Evolutionary conservation across 78 protist species (phyloP).

Genomic region (Planoprotostelium fungivorum): DNA sequence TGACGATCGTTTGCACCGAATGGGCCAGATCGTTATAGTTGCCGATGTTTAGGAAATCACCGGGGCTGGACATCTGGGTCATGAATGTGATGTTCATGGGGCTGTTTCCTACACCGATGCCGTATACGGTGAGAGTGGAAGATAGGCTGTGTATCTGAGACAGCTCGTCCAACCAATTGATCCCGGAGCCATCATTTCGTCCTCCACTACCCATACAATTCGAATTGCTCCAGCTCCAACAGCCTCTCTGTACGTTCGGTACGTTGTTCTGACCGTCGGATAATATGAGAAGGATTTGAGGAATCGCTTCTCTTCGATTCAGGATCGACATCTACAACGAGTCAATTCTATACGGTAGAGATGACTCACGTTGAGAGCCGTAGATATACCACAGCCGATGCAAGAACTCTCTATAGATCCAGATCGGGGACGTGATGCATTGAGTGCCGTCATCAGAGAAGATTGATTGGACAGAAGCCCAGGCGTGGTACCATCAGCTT

Average conservation of each 20-base stretch:
- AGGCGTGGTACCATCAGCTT: not conserved
- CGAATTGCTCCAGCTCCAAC: not conserved
- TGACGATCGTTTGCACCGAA: not conserved
- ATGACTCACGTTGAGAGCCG: not conserved
- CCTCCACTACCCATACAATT: not conserved
- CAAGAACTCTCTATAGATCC: not conserved
- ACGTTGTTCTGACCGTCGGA: not conserved
- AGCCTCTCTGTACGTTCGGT: not conserved
- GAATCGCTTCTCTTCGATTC: not conserved
- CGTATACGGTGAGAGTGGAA: not conserved
- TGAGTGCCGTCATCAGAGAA: not conserved
- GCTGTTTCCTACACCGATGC: not conserved
- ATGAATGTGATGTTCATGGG: not conserved
- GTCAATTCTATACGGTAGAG: not conserved
- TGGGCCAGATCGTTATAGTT: not conserved
- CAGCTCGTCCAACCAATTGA: not conserved
- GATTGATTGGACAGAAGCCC: not conserved
- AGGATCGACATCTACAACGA: not conserved
- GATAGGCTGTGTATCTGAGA: not conserved
- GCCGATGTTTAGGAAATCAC: not conserved
- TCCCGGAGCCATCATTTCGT: not conserved
- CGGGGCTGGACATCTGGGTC: not conserved
- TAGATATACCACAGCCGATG: not conserved
- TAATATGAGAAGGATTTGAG: not conserved
- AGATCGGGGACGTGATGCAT: not conserved